phyloP scores from a whole-genome alignment of 1,139 yeast genomes.

The Taphrina deformans region DNA sequence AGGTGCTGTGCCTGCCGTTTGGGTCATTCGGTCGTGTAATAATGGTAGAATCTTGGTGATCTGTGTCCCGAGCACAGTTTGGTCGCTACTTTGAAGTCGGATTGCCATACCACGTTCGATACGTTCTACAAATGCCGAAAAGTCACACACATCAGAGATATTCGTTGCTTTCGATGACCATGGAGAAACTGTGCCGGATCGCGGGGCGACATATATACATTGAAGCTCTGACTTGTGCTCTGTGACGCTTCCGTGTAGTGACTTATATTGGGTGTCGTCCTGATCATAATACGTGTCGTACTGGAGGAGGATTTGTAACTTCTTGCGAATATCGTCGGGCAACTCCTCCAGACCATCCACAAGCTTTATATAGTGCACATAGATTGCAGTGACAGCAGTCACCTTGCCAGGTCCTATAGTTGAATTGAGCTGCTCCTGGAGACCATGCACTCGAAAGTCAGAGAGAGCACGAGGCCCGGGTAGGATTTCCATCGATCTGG shows the following conservation, averaged over 20 bases:
- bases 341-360: constrained; percentile 46
- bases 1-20: constrained; percentile 53
- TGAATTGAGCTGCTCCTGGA: constrained; percentile 47
- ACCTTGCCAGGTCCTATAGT: constrained; percentile 44
- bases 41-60: constrained; percentile 51
- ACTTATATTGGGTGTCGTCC: constrained; percentile 53
- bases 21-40: constrained; percentile 95
- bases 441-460: constrained; percentile 72
- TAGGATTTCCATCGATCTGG: constrained; percentile 33
- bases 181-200: constrained; percentile 95
- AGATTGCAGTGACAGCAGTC: constrained; percentile 68
- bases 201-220: constrained; percentile 77
- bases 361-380: constrained; percentile 70
- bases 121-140: constrained; percentile 66
- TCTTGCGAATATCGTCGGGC: constrained; percentile 36
- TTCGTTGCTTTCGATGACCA: constrained; percentile 99
- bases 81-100: constrained; percentile 51
- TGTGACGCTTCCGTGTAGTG: constrained; percentile 50
- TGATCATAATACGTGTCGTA: constrained; percentile 70
- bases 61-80: not conserved
- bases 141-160: constrained; percentile 85
- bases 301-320: constrained; percentile 62
- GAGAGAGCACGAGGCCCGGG: constrained; percentile 91
- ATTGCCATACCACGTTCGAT: constrained; percentile 88
- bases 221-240: constrained; percentile 41